Percentiles rank a stretch among this genome's conserved stretches.
These are phyloP conservation scores for Rugonectria rugulosa DNA, from an alignment of 2,329 filamentous ascomycete genomes.

Conservation along the genomic window DNA sequence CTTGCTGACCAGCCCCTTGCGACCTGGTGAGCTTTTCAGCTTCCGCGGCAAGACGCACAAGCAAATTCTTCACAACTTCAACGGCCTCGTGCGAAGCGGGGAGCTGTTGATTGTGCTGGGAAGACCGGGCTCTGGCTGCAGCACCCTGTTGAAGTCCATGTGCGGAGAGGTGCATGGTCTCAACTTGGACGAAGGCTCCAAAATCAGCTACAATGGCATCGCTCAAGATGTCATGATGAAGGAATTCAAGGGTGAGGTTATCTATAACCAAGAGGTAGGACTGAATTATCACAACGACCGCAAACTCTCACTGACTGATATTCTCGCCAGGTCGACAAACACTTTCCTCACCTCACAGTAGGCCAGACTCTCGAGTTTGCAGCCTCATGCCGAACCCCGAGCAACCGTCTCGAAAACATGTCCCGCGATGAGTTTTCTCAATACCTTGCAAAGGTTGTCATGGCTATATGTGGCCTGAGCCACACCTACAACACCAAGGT, in stretches of 20 bases:
- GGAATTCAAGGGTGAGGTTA: slow-evolving; percentile 70
- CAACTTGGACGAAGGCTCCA: slow-evolving; percentile 56
- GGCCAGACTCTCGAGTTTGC: slow-evolving; percentile 79
- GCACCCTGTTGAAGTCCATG: slow-evolving; percentile 69
- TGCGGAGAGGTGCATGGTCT: slow-evolving; percentile 67
- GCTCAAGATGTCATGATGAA: slow-evolving; percentile 59
- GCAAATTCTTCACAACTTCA: slow-evolving; percentile 69
- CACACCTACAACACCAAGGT: slow-evolving; percentile 77
- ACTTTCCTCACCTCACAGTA: slow-evolving; percentile 81
- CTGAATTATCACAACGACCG: accelerated
- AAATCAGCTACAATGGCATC: slow-evolving; percentile 71
- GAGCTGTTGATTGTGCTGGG: slow-evolving; percentile 76
- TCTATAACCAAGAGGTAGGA: slow-evolving; percentile 76
- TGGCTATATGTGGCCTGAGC: slow-evolving; percentile 75
- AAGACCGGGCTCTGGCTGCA: slow-evolving; percentile 70
- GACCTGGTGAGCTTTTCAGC: slow-evolving; percentile 63
- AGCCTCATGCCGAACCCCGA: slow-evolving; percentile 71
- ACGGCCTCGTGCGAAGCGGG: slow-evolving; percentile 68
- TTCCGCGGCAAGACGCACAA: slow-evolving; percentile 55
- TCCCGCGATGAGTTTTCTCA: slow-evolving; percentile 65
- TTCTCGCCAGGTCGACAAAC: slow-evolving; percentile 64
- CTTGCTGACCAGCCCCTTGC: slow-evolving; percentile 63
- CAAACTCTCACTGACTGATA: neutral
- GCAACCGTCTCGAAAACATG: slow-evolving; percentile 69
- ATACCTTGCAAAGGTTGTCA: slow-evolving; percentile 71